Conservation (phyloP, 78 protist species). For the Dictyostelium intermedium region DNA sequence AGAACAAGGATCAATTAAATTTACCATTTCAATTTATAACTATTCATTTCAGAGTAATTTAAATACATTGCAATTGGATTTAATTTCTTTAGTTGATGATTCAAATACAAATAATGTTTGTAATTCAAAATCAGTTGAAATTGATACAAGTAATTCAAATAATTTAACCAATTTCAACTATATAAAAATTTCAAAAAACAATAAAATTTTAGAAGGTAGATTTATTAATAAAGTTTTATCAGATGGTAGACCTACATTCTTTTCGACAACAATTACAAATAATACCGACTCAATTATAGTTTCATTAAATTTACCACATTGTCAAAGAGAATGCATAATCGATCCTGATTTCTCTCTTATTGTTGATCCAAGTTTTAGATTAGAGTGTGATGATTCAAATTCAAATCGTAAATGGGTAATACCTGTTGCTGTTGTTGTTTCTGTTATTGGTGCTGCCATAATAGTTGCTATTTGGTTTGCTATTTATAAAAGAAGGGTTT, state of each 20-base stretch:
- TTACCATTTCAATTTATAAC: background rate
- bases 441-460: background rate
- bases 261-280: background rate
- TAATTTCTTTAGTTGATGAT: background rate
- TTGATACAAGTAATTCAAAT: background rate
- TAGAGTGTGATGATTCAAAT: background rate
- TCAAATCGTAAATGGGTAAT: background rate
- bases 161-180: background rate
- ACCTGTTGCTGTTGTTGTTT: background rate
- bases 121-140: background rate
- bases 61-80: background rate
- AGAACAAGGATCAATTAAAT: background rate
- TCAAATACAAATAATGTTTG: background rate
- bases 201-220: background rate
- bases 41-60: background rate
- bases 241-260: background rate
- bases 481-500: background rate
- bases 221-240: background rate
- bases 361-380: background rate
- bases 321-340: background rate
- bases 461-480: background rate
- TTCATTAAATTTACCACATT: background rate
- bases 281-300: background rate
- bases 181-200: background rate
- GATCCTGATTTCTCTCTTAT: background rate